These are phyloP conservation scores for Periconia sp. DNA, from an alignment of 2,329 filamentous ascomycete genomes.

Conservation along the genomic window DNA sequence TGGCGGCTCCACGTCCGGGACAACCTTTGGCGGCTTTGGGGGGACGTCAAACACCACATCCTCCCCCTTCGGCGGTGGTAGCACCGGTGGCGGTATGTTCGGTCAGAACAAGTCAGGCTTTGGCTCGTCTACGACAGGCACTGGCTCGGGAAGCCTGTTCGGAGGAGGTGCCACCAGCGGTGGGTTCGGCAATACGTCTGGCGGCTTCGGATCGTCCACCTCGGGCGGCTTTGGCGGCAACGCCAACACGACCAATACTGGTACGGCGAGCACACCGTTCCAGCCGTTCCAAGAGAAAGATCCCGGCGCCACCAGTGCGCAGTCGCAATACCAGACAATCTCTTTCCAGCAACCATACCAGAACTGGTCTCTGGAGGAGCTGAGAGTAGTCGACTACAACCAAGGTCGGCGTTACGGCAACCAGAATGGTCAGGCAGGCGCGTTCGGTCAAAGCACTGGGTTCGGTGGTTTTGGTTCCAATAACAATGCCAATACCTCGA, in stretches of 20 bases:
- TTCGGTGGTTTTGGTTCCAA: conserved; percentile 56
- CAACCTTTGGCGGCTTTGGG: conserved; percentile 39
- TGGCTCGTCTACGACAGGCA: conserved; percentile 10
- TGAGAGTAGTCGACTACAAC: conserved; percentile 79
- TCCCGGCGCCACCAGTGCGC: conserved; percentile 50
- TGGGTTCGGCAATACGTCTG: conserved; percentile 34
- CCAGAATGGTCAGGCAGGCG: conserved; percentile 77
- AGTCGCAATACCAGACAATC: conserved; percentile 77
- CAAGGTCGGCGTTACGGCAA: conserved; percentile 86
- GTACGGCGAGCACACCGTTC: conserved; percentile 72
- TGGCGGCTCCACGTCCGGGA: conserved; percentile 15
- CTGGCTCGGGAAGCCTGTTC: conserved; percentile 21
- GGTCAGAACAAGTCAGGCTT: conserved; percentile 28
- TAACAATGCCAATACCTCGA: conserved; percentile 46
- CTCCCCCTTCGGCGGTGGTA: conserved; percentile 40
- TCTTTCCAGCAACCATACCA: conserved; percentile 80
- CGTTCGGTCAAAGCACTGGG: conserved; percentile 73
- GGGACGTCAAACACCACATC: conserved; percentile 31
- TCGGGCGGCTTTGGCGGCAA: conserved; percentile 32
- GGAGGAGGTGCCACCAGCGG: conserved; percentile 27
- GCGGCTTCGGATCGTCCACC: conserved; percentile 35
- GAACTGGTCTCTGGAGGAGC: conserved; percentile 83
- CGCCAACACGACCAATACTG: conserved; percentile 51
- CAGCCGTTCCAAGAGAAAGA: conserved; percentile 77
- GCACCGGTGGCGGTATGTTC: conserved; percentile 43